Conservation (phyloP, 352 stramenopile genomes). For the Globisporangium nodosum region DNA sequence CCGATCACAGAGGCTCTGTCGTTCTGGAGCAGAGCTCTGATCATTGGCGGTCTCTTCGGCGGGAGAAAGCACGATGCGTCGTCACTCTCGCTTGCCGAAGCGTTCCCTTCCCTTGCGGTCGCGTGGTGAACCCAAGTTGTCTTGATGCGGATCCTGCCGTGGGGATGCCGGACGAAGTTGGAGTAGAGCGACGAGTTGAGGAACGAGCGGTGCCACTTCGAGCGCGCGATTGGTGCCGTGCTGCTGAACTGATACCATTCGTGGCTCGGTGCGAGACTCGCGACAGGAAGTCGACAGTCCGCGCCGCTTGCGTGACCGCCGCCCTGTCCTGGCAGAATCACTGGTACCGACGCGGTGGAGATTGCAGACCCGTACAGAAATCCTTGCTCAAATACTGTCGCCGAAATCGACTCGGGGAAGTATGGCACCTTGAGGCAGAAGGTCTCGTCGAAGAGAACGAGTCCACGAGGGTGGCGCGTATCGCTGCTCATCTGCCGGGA, state of each 20-base stretch:
- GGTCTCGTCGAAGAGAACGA: slow-evolving; percentile 40
- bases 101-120: background rate
- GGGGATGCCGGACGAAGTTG: slow-evolving; percentile 29
- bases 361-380: slow-evolving; percentile 29
- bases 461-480: slow-evolving; percentile 9
- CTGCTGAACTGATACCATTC: slow-evolving; percentile 82
- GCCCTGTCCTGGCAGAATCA: slow-evolving; percentile 43
- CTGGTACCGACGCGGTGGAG: slow-evolving; percentile 41
- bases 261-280: slow-evolving; percentile 38
- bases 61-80: slow-evolving; percentile 2
- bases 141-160: slow-evolving; percentile 42
- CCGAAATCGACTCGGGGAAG: slow-evolving; percentile 41
- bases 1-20: slow-evolving; percentile 6
- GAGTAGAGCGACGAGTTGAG: slow-evolving; percentile 41
- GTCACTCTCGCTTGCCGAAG: background rate
- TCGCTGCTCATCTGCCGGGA: background rate
- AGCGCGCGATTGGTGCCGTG: slow-evolving; percentile 28
- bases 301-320: background rate
- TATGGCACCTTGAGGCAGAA: slow-evolving; percentile 39
- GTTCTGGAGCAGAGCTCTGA: slow-evolving; percentile 3
- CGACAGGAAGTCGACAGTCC: slow-evolving; percentile 18
- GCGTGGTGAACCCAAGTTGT: slow-evolving; percentile 31
- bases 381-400: slow-evolving; percentile 44
- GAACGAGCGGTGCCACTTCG: slow-evolving; percentile 53
- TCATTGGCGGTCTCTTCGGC: slow-evolving; percentile 10